Evolutionary conservation across 306 rosid species (phyloP).

Genomic region (Parietaria judaica): DNA sequence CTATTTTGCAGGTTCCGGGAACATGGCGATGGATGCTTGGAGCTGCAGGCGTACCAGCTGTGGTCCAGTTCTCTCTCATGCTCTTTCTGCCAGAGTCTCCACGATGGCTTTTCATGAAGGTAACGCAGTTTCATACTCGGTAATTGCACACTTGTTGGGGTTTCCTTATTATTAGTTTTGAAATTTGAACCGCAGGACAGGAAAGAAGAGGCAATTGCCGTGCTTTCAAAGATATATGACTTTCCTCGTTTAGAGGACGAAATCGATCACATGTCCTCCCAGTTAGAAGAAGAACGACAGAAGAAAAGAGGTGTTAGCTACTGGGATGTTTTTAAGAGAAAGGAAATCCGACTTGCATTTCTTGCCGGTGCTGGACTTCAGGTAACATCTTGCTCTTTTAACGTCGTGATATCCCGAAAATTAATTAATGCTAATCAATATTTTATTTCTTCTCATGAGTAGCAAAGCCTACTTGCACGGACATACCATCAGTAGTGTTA

Average conservation of each 20-base stretch:
- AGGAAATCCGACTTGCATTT: conserved; percentile 81
- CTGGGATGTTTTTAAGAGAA: conserved; percentile 49
- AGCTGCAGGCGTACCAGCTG: conserved; percentile 71
- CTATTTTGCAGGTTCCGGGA: conserved; percentile 54
- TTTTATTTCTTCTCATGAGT: too few species aligned
- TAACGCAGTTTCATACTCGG: neutral
- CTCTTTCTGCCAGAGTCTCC: conserved; percentile 84
- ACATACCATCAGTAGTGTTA: too few species aligned
- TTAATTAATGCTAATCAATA: neutral
- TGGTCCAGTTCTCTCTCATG: conserved; percentile 72
- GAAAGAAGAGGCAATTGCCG: conserved; percentile 47
- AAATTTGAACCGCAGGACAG: conserved; percentile 35
- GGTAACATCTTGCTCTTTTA: conserved; percentile 25
- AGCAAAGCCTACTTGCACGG: too few species aligned
- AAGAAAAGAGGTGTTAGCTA: conserved; percentile 33
- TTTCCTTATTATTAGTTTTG: neutral
- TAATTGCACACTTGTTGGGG: neutral
- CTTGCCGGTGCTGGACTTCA: conserved; percentile 83
- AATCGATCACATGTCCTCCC: conserved; percentile 47
- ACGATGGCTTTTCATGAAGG: conserved; percentile 85
- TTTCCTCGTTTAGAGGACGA: conserved; percentile 67
- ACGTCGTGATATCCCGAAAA: neutral
- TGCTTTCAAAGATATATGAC: conserved; percentile 71
- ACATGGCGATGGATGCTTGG: conserved; percentile 99
- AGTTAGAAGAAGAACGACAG: conserved; percentile 48